Evolutionary conservation across 495 filamentous ascomycete genomes (phyloP).

Genomic region (Lasiosphaeris hirsuta): DNA sequence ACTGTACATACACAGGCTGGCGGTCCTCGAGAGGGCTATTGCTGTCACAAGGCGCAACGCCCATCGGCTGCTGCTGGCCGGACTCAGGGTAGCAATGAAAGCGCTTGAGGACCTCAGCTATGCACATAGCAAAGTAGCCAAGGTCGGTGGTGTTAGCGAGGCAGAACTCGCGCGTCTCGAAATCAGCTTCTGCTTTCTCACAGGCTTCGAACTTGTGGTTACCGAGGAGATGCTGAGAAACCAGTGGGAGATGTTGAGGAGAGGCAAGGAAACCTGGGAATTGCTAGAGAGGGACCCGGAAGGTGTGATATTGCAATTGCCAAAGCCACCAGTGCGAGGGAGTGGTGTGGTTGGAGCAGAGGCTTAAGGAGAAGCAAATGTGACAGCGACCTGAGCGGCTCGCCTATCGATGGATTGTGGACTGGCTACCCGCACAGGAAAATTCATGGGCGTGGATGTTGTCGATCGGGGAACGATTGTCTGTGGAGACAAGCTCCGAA

Average conservation of each 20-base stretch:
- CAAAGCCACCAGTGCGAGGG: constrained; percentile 6
- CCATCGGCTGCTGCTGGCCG: constrained; percentile 82
- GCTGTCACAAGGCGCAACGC: constrained; percentile 76
- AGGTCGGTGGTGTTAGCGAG: constrained; percentile 84
- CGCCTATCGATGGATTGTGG: too few relatives aligned
- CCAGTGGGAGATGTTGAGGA: constrained; percentile 50
- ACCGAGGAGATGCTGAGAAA: constrained; percentile 57
- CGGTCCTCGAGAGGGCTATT: constrained; percentile 67
- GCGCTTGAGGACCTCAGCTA: constrained; percentile 87
- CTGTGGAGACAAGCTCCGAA: too few relatives aligned
- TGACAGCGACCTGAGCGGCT: too few relatives aligned
- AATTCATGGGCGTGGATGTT: too few relatives aligned
- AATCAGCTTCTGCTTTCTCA: constrained; percentile 85
- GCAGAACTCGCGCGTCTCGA: constrained; percentile 76
- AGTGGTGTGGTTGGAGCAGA: too few relatives aligned
- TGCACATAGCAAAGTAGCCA: constrained; percentile 75
- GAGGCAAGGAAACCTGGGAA: constrained; percentile 31
- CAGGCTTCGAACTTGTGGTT: constrained; percentile 76
- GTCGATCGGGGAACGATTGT: too few relatives aligned
- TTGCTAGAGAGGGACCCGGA: constrained; percentile 7
- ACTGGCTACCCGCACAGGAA: too few relatives aligned
- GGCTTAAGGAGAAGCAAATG: too few relatives aligned
- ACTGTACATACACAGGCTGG: constrained; percentile 80
- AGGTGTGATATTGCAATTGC: constrained; percentile 7
- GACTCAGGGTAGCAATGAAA: constrained; percentile 85